A percentile compares a stretch with the other conserved stretches of the same genome.
These are phyloP conservation scores for Terana coerulea DNA, from an alignment of 768 basidiomycete species.

Conservation along the genomic window DNA sequence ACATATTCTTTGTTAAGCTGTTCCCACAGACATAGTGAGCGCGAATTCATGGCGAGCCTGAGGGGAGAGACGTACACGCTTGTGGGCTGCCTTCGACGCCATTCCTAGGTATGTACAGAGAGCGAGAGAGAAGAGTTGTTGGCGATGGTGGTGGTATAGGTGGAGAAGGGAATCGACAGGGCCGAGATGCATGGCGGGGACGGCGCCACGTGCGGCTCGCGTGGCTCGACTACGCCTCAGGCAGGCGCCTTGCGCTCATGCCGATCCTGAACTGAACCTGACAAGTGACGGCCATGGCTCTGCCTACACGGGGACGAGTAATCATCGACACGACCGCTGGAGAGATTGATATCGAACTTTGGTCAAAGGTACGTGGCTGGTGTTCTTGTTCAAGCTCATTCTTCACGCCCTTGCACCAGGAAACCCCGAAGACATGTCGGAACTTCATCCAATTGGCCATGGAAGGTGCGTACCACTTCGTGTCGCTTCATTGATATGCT, in stretches of 20 bases:
- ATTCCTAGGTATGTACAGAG: constrained; percentile 32
- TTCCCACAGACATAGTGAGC: constrained; percentile 9
- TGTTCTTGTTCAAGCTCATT: too few relatives aligned
- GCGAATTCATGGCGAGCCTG: constrained; percentile 2
- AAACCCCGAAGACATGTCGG: constrained; percentile 92
- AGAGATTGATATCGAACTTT: constrained; percentile 86
- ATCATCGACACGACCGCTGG: constrained; percentile 87
- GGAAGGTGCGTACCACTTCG: constrained; percentile 62
- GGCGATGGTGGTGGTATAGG: constrained; percentile 16
- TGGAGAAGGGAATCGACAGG: constrained; percentile 10
- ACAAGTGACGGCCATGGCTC: constrained; percentile 60
- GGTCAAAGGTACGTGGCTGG: constrained; percentile 79
- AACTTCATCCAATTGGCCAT: constrained; percentile 87
- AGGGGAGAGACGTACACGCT: constrained; percentile 58
- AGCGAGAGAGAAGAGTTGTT: constrained; percentile 3
- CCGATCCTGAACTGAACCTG: neutral
- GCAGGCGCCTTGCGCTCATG: neutral
- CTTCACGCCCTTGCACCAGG: constrained; percentile 38
- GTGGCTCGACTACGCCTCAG: constrained; percentile 4
- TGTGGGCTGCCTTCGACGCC: constrained; percentile 85
- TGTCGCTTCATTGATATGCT: neutral
- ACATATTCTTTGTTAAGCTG: constrained; percentile 88
- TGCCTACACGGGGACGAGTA: constrained; percentile 83
- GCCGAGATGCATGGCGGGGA: constrained; percentile 4
- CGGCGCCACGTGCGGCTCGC: constrained; percentile 10